phyloP scores from a whole-genome alignment of 352 stramenopile genomes.

The Phytopythium chamaehyphon region DNA sequence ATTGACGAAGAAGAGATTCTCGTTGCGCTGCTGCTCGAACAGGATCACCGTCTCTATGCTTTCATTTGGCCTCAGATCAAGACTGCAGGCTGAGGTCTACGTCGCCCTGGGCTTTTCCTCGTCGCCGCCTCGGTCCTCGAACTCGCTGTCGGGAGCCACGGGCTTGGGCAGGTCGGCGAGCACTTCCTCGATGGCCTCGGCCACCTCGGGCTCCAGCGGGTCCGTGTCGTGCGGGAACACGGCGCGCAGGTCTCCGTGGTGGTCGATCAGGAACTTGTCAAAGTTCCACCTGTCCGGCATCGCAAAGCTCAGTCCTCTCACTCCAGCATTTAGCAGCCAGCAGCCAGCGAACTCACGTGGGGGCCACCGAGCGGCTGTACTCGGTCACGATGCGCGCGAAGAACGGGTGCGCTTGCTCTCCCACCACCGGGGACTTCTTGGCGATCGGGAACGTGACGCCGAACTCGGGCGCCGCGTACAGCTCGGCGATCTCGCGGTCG shows the following conservation, averaged over 20 bases:
- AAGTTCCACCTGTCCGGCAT: slow-evolving; percentile 57
- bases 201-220: slow-evolving; percentile 49
- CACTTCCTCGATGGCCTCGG: slow-evolving; percentile 61
- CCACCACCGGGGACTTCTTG: slow-evolving; percentile 38
- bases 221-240: slow-evolving; percentile 77
- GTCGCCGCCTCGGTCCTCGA: too few relatives aligned
- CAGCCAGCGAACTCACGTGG: slow-evolving; percentile 23
- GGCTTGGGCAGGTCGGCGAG: slow-evolving; percentile 34
- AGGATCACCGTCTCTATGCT: too few relatives aligned
- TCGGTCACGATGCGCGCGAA: slow-evolving; percentile 56
- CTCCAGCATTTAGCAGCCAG: too few relatives aligned
- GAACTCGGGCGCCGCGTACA: slow-evolving; percentile 33
- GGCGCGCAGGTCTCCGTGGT: slow-evolving; percentile 49
- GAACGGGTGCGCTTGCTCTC: slow-evolving; percentile 52
- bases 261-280: slow-evolving; percentile 77
- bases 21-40: too few relatives aligned
- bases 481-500: slow-evolving; percentile 34
- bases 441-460: slow-evolving; percentile 53
- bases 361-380: slow-evolving; percentile 62
- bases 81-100: too few relatives aligned
- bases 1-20: too few relatives aligned
- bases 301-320: too few relatives aligned
- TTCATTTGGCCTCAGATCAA: too few relatives aligned
- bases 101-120: too few relatives aligned
- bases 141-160: background rate